A percentile compares a stretch with the other conserved stretches of the same genome.
Conservation (phyloP, 2,329 filamentous ascomycete species). For the Fusarium sp. region DNA sequence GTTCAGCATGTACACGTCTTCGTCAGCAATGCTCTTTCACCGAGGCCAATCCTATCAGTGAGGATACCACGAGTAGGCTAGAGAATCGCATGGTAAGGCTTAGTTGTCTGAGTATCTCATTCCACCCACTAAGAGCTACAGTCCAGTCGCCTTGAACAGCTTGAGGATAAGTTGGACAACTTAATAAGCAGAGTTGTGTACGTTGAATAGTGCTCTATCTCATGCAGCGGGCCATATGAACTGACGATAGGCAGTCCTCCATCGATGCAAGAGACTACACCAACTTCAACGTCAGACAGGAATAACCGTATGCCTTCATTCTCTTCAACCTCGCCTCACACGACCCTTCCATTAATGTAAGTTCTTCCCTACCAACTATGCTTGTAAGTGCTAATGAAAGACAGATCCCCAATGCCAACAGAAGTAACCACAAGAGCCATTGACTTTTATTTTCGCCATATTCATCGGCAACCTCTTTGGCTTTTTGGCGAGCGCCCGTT, state of each 20-base stretch:
- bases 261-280: not conserved
- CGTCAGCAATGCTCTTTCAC: constrained; percentile 9
- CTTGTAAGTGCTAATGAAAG: fast-evolving
- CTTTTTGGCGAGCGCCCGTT: not conserved
- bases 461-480: constrained; percentile 28
- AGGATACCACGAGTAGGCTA: not conserved
- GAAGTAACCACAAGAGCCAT: not conserved
- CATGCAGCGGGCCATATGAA: fast-evolving
- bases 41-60: not conserved
- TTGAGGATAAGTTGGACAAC: constrained; percentile 25
- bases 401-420: not conserved
- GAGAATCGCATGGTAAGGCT: not conserved
- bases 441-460: constrained; percentile 10
- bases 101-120: fast-evolving
- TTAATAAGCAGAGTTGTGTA: constrained; percentile 18
- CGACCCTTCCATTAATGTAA: not conserved
- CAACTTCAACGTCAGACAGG: not conserved
- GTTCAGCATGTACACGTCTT: constrained; percentile 22
- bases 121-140: not conserved
- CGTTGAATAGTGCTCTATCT: not conserved
- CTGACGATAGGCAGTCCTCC: not conserved
- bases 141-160: constrained; percentile 13
- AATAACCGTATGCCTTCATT: not conserved
- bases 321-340: not conserved
- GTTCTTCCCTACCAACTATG: fast-evolving